Base-by-base conservation (phyloP, 768 basidiomycete genomes). In the Naematelia aurantialba region DNA sequence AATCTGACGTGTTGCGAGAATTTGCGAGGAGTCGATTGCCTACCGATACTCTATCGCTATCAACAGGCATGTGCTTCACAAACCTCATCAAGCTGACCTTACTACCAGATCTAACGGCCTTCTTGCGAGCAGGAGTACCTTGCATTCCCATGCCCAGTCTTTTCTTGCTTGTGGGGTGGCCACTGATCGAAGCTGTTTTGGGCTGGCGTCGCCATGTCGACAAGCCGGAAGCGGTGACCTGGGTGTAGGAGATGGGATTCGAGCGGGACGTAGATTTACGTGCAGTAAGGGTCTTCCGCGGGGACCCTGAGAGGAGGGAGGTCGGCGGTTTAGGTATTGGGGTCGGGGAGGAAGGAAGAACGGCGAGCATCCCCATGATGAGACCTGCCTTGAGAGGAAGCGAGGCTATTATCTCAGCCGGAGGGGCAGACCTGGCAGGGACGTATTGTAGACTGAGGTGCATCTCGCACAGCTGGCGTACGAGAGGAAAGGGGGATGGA, bases 71-170 rank as follows among this genome's bases (percentile, higher is more conserved):
- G 12, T 19, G n/a, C 12, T 24, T 5, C 24, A 5, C 19, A 14
- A 25, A 21, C 5, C 19, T 12, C 22, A 5, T 14, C n/a, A n/a
- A 24, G 48, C 48, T 21, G 46, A 47, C 25, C 46, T 26, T 26
- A 19, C n/a, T 47, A 21, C n/a, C 46, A 19, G n/a, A 19, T 21
- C n/a, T 5, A 21, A 26, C 25, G 46, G 46, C 58, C 19, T 55
- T 55, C 27, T 31, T 66, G 48, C 59, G 62, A 1, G 66, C 69
- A 4, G 69, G 69, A 8, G 69, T 70, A 22, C 57, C 60, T 29
- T 52, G 24, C 69, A 67, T 67, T 5, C 69, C 69, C 66, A 67
- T 67, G 1, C 69, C 69, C 17, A 62, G 44, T 1, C 64, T 57
- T 47, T 42, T 24, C 24, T 45, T 54, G 31, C 44, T 45, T 48